These are phyloP conservation scores for Stagonosporopsis rhizophila DNA, from an alignment of 2,329 filamentous ascomycete genomes.

Conservation along the genomic window DNA sequence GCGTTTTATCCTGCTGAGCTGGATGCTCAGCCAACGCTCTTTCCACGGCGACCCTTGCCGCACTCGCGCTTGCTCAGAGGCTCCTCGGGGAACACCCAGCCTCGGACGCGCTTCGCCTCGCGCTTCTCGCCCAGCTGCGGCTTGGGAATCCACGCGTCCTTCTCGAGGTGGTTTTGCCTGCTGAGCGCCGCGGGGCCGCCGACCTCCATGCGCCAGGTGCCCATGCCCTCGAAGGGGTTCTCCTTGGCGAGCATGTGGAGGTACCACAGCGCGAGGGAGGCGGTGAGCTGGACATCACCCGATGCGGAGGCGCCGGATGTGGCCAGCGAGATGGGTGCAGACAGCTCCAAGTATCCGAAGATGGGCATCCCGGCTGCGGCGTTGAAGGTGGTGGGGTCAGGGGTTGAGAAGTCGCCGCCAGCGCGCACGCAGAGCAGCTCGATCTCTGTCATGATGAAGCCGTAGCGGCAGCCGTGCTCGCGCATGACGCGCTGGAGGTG, in stretches of 20 bases:
- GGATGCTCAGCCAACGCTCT: conserved; percentile 25
- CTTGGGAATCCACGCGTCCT: conserved; percentile 78
- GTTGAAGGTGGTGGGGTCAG: conserved; percentile 48
- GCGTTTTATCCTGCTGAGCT: neutral
- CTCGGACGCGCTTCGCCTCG: conserved; percentile 74
- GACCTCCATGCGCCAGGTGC: conserved; percentile 72
- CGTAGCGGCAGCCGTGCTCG: conserved; percentile 90
- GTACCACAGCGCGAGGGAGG: conserved; percentile 78
- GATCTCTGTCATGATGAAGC: conserved; percentile 96
- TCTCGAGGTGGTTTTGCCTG: conserved; percentile 70
- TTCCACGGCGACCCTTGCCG: conserved; percentile 43
- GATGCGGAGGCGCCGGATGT: conserved; percentile 45
- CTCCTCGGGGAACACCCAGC: conserved; percentile 80
- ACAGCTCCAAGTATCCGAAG: conserved; percentile 87
- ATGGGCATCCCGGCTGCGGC: conserved; percentile 67
- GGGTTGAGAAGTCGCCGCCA: conserved; percentile 58
- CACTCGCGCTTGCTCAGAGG: conserved; percentile 73
- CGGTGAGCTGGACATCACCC: conserved; percentile 65
- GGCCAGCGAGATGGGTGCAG: conserved; percentile 62
- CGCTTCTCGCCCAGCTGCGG: conserved; percentile 76
- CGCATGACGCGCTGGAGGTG: conserved; percentile 92
- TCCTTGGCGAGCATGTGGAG: conserved; percentile 74
- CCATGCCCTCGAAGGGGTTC: conserved; percentile 66
- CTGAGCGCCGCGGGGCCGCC: conserved; percentile 77
- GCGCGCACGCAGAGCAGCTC: conserved; percentile 90